Conservation (phyloP, 164 flowering plant genomes). For the Tinospora cordifolia region DNA sequence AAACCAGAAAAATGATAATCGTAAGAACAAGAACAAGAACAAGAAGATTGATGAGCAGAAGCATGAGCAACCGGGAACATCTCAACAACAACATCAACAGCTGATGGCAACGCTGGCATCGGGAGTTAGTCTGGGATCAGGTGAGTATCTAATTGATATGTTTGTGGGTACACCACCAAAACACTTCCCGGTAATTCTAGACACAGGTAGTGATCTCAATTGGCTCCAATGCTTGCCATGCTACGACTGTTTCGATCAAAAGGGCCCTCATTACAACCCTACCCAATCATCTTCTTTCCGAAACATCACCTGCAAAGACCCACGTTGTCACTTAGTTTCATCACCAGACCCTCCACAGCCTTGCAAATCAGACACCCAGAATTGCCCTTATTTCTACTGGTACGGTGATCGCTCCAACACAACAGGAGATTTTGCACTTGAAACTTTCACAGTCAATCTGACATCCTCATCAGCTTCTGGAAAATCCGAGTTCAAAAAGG, state of each 20-base stretch:
- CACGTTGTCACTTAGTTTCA: slow-evolving; percentile 57
- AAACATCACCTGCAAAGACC: slow-evolving; percentile 58
- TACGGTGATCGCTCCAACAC: slow-evolving; percentile 92
- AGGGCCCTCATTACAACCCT: slow-evolving; percentile 72
- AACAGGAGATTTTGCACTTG: slow-evolving; percentile 84
- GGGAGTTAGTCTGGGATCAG: slow-evolving; percentile 85
- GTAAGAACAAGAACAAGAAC: neutral
- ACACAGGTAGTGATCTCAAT: slow-evolving; percentile 94
- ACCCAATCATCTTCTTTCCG: slow-evolving; percentile 41
- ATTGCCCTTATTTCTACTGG: slow-evolving; percentile 87
- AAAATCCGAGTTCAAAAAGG: slow-evolving; percentile 33
- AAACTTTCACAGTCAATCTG: slow-evolving; percentile 80
- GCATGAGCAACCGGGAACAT: slow-evolving; percentile 20
- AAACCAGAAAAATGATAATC: neutral
- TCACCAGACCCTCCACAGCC: slow-evolving; percentile 68
- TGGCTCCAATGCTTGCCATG: slow-evolving; percentile 96
- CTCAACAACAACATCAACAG: slow-evolving; percentile 24
- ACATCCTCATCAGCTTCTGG: slow-evolving; percentile 31
- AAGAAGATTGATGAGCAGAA: slow-evolving; percentile 16
- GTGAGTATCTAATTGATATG: slow-evolving; percentile 96
- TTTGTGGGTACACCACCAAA: slow-evolving; percentile 90
- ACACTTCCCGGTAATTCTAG: slow-evolving; percentile 77
- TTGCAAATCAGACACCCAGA: slow-evolving; percentile 47
- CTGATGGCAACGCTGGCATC: slow-evolving; percentile 76
- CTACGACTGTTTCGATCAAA: slow-evolving; percentile 76